Base-by-base conservation (phyloP, 1,284 basidiomycete species). In the Puccinia triticina region DNA sequence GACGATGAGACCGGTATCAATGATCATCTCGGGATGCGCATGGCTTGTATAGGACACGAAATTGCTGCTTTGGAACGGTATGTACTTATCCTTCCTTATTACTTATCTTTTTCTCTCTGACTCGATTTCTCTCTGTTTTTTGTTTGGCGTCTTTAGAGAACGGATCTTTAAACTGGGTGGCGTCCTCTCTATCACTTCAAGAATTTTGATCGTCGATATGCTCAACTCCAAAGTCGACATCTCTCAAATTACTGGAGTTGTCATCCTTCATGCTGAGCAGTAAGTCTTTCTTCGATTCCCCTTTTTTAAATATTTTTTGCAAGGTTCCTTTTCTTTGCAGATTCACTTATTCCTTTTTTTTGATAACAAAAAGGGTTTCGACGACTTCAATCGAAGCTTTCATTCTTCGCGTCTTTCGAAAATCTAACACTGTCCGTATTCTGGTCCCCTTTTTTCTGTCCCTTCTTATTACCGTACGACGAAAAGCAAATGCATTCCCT, bases 121-220 rank as follows among this genome's bases (percentile, higher is more conserved):
- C 71, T 48, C 59, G 7, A 43, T n/a, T 34, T 10, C 50, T 37
- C 46, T 32, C 23, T 12, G 48, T 40, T 61, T 46, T n/a, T 50
- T 40, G 16, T 61, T 32, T 32, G 12, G 23, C 16, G 5, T 57
- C 18, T 7, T 26, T 12, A 96, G 95, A 85, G 92, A 94, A 88
- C 91, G 91, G 71, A 86, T 97, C 80, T 98, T 97, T 88, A 92
- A 92, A 84, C 90, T 90, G 83, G 95, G 95, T 2, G 95, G 97
- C 1, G 89, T 99, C 7, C 90, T 98, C 76, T 95, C 94, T 14
- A 92, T 98, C 55, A 99, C 96, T 0, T 95, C 94, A 46, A 91
- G 94, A 37, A 98, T 99, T 84, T 89, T 99, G 37, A 93, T 96
- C 66, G 95, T 96, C 76, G 97, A 99, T 86, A 93, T 99, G 91